Evolutionary conservation across 1,284 basidiomycete species (phyloP).

Genomic region (Gomphus sp.): DNA sequence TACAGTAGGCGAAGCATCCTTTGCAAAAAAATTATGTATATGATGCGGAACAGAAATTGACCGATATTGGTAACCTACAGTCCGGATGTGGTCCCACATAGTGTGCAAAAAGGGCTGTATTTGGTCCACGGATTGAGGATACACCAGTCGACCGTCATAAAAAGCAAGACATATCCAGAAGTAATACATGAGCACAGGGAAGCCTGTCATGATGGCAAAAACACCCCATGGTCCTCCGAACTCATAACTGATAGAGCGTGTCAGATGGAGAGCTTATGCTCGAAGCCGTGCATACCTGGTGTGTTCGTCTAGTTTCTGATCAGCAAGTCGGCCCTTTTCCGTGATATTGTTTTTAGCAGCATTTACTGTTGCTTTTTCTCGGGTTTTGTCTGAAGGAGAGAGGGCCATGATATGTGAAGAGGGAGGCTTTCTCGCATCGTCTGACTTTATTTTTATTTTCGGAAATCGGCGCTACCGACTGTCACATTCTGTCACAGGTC

Average conservation of each 20-base stretch:
- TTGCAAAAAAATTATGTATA: neutral
- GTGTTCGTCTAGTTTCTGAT: conserved; percentile 7
- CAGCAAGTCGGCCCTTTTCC: conserved; percentile 4
- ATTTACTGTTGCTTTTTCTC: conserved; percentile 7
- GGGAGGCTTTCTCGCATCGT: neutral
- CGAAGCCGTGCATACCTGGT: neutral
- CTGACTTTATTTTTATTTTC: neutral
- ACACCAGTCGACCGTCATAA: conserved; percentile 83
- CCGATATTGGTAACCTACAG: conserved; percentile 36
- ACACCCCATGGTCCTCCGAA: conserved; percentile 95
- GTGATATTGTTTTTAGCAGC: conserved; percentile 8
- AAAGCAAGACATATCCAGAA: conserved; percentile 98
- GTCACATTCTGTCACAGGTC: conserved; percentile 4
- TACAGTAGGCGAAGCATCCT: conserved; percentile 88
- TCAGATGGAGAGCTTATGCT: neutral
- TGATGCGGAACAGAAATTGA: neutral
- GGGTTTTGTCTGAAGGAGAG: conserved; percentile 8
- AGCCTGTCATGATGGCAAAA: conserved; percentile 88
- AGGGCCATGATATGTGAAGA: neutral
- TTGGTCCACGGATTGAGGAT: conserved; percentile 65
- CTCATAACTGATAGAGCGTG: conserved; percentile 57
- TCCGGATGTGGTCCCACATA: conserved; percentile 80
- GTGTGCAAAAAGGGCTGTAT: conserved; percentile 71
- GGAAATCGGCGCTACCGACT: neutral
- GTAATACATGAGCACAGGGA: conserved; percentile 94